A percentile compares a stretch with the other conserved stretches of the same genome.
Evolutionary conservation across 768 basidiomycete genomes (phyloP).

Genomic region (Mycena filopes): DNA sequence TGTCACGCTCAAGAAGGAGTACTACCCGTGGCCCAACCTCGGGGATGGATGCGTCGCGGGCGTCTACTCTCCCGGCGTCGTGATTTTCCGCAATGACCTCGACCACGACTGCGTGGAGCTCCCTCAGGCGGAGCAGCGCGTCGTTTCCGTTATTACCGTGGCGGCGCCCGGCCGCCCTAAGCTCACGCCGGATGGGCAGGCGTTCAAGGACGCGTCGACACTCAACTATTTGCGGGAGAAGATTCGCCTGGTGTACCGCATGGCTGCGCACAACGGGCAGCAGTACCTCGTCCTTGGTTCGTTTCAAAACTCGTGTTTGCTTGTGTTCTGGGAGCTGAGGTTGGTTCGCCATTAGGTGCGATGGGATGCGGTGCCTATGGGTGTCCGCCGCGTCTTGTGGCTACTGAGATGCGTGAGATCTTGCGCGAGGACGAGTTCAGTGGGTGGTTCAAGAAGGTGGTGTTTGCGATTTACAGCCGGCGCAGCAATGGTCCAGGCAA

Average conservation of each 20-base stretch:
- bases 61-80: constrained; percentile 56
- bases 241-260: constrained; percentile 54
- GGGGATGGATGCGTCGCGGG: constrained; percentile 53
- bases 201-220: constrained; percentile 38
- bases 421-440: constrained; percentile 54
- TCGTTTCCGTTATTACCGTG: constrained; percentile 59
- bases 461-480: constrained; percentile 55
- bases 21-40: constrained; percentile 60
- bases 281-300: constrained; percentile 52
- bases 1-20: constrained; percentile 49
- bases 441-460: constrained; percentile 52
- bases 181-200: constrained; percentile 41
- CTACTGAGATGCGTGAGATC: constrained; percentile 53
- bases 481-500: constrained; percentile 44
- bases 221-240: constrained; percentile 53
- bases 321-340: background rate
- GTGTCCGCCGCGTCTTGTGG: constrained; percentile 53
- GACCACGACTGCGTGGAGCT: constrained; percentile 54
- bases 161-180: constrained; percentile 50
- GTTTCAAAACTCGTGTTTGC: constrained; percentile 5
- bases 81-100: constrained; percentile 59
- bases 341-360: constrained; percentile 46
- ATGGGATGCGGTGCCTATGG: constrained; percentile 58
- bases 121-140: constrained; percentile 39
- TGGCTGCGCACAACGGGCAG: constrained; percentile 52